Evolutionary conservation across 2,329 filamentous ascomycete species (phyloP).

Genomic region (Botrytis pseudocinerea): DNA sequence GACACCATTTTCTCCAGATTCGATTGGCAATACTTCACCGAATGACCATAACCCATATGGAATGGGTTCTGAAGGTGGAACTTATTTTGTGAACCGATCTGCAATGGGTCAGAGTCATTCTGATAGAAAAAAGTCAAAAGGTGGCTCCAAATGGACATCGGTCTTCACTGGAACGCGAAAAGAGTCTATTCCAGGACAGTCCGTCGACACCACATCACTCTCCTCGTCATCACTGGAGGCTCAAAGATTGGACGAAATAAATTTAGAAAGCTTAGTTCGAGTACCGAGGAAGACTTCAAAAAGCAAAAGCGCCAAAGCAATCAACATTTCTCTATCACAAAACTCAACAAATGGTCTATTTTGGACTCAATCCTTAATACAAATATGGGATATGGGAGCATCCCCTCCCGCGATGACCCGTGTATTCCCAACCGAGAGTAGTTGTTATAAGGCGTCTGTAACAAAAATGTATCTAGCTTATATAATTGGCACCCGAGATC

Average conservation of each 20-base stretch:
- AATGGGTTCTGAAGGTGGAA: constrained; percentile 24
- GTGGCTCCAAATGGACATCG: constrained; percentile 41
- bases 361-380: constrained; percentile 44
- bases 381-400: constrained; percentile 45
- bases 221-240: constrained; percentile 42
- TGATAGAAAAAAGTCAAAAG: constrained; percentile 24
- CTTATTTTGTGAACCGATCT: constrained; percentile 26
- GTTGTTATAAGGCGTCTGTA: constrained; percentile 44
- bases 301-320: constrained; percentile 40
- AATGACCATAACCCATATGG: constrained; percentile 7
- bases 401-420: constrained; percentile 42
- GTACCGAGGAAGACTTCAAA: constrained; percentile 37
- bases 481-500: constrained; percentile 45
- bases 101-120: constrained; percentile 11
- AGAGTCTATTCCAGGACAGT: constrained; percentile 33
- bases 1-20: constrained; percentile 28
- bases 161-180: constrained; percentile 37
- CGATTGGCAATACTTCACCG: constrained; percentile 23
- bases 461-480: constrained; percentile 44
- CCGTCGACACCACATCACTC: constrained; percentile 43
- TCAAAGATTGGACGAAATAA: constrained; percentile 45
- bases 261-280: constrained; percentile 40
- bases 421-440: constrained; percentile 43
- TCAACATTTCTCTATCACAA: constrained; percentile 44
- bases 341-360: constrained; percentile 45